Base-by-base conservation (phyloP, 768 basidiomycete genomes). In the Tremella fuciformis region DNA sequence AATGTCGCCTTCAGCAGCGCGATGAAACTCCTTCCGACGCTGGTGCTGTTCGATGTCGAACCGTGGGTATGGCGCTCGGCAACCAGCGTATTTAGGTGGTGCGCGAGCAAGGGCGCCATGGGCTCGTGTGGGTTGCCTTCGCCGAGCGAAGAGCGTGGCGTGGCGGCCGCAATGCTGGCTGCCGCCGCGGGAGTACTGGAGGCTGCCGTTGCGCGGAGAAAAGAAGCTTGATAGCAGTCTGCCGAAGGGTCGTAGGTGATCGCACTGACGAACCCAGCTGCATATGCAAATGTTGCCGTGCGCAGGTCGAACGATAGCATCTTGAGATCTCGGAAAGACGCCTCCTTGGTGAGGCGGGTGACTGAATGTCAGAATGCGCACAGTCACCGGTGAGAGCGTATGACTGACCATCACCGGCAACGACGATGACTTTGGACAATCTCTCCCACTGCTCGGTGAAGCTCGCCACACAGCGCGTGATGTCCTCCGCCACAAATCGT, bases 401-500 rank as follows among this genome's bases (percentile, higher is more conserved):
- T 49, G n/a, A 13, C 18, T 38, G 48, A 89, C 90, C 85, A 80
- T 92, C 89, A 59, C 89, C 84, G 13, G 91, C 91, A 55, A 94
- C 91, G 24, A 92, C 88, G 13, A 92, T 89, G 83, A 92, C 91
- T 78, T 91, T 93, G 18, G 89, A 89, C 26, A 94, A 88, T 46
- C 88, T 81, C 40, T 89, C 88, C 90, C 91, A 94, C 76, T 92
- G 91, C 70, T 91, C 88, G 64, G 89, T 78, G 73, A 96, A 92
- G 66, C 91, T 87, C 59, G 88, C 87, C 18, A 96, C 89, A 68
- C 91, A 93, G 8, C 85, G 86, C 64, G 91, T 84, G 63, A 93
- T 87, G 68, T 91, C 83, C 65, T 89, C 87, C 1, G 89, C 89
- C 37, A 89, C 78, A 76, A 96, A 93, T 0, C 87, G 90, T 7